Base-by-base conservation (phyloP, 1,139 yeast genomes). In the Taiozyma sp. region DNA sequence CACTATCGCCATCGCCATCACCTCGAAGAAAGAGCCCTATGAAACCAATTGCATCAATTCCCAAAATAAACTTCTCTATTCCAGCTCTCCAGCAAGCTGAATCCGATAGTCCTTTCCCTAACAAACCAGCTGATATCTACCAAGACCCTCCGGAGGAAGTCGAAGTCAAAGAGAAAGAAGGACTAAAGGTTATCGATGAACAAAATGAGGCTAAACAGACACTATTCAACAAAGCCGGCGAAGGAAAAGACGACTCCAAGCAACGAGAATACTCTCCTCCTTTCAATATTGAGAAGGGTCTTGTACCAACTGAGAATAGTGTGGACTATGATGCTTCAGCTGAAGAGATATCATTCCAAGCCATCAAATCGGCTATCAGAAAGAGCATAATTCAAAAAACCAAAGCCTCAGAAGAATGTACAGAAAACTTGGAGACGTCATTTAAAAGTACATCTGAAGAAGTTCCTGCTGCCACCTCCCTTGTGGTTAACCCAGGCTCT, bases 331-430 rank as follows among this genome's bases (percentile, higher is more conserved):
- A 56, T 30, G 55, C 59, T 5, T 55, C 60, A 2, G 49, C 51
- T 21, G 61, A 60, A 21, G 63, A 60, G 6, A 53, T 45, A 11
- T 67, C 70, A 2, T 66, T 66, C 46, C 62, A 64, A 34, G 68
- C 67, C 0, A 65, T 66, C 24, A 62, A 64, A 50, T 57, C 58
- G 16, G 62, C 66, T 2, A 63, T 67, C 21, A 54, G 68, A 42
- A 64, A 58, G 45, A 63, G 61, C 26, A 53, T 61, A 6, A 49
- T 57, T 3, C 47, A 48, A 28, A 57, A 54, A 29, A 43, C 46
- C 3, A 52, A 49, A 16, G 37, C 48, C 4, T 22, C 59, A 19
- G 53, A 54, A 5, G 51, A 48, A 7, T 28, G 42, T 11, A 44
- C 53, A 10, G 49, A 48, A 2, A 48, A 56, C 8, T 46, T 50